Evolutionary conservation across 192 early-diverging fungal genomes (phyloP).

Genomic region (Bifiguratus adelaidae): DNA sequence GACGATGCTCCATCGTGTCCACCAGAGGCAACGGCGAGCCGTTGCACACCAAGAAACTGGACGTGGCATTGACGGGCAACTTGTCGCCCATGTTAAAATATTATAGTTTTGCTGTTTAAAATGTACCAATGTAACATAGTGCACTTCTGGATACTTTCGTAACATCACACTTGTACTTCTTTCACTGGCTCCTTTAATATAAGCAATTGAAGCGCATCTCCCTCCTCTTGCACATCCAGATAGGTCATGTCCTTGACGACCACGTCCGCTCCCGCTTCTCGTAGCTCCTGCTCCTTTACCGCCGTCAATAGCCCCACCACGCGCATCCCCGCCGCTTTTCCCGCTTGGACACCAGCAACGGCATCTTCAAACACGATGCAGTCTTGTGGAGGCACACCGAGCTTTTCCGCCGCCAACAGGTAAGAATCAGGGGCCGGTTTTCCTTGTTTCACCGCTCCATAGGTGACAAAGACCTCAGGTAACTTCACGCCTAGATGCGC

Average conservation of each 20-base stretch:
- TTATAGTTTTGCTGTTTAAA: neutral
- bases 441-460: slow-evolving; percentile 13
- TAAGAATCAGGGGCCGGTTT: slow-evolving; percentile 31
- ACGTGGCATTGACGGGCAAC: neutral
- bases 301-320: slow-evolving; percentile 27
- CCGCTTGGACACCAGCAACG: slow-evolving; percentile 30
- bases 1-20: neutral
- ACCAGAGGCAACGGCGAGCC: neutral
- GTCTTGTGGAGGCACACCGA: slow-evolving; percentile 18
- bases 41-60: neutral
- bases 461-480: slow-evolving; percentile 16
- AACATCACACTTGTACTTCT: too few species aligned
- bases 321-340: slow-evolving; percentile 22
- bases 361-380: slow-evolving; percentile 46
- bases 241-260: slow-evolving; percentile 27
- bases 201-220: too few species aligned
- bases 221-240: slow-evolving; percentile 15
- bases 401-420: slow-evolving; percentile 15
- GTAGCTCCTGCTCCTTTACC: slow-evolving; percentile 19
- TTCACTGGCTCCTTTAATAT: too few species aligned
- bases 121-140: too few species aligned
- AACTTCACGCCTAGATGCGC: slow-evolving; percentile 19
- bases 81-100: neutral
- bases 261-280: slow-evolving; percentile 23
- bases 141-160: too few species aligned